Base-by-base conservation (phyloP, 2,329 filamentous ascomycete genomes). In the Macrophomina tecta region DNA sequence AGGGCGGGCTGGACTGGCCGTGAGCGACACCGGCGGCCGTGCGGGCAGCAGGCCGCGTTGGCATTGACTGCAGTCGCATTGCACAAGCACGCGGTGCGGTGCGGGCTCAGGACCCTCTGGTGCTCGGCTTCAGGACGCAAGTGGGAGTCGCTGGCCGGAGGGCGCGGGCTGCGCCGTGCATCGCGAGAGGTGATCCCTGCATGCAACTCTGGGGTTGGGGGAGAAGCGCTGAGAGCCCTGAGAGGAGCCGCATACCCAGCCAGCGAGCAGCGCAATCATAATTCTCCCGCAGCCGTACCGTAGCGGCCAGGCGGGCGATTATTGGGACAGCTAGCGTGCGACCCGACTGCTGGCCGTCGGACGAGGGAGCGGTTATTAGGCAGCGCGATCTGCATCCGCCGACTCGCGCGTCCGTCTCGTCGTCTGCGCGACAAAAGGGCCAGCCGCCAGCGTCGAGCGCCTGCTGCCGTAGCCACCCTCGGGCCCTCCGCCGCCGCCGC, bases 21-120 rank as follows among this genome's bases (percentile, higher is more conserved):
- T 32, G 52, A 14, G 52, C 32, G n/a, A 23, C 38, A 16, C 23
- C 40, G 56, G n/a, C 38, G 18, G 32, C n/a, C 46, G 63, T 38
- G 46, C 42, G 23, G 58, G 42, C 49, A 69, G 40, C 30, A 70
- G 40, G 45, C 51, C 55, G 34, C 65, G 23, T 61, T 28, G 28
- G 14, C 46, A 40, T 46, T 58, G 32, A 65, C 56, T 55, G 28
- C 23, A 18, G 34, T 40, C 23, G 23, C 23, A 61, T 61, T 46
- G 56, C 56, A 40, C 56, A 61, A 61, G 56, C 56, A 32, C 56
- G 55, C 55, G 34, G n/a, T 14, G 38, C 38, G 38, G 38, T 40
- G 36, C 40, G 38, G 55, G 55, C 55, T 42, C 36, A 38, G 36
- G 36, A 12, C 36, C 7, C 36, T 7, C 23, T 42, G 18, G 55